Conservation (phyloP, 768 basidiomycete genomes). For the Dentipellis fragilis region DNA sequence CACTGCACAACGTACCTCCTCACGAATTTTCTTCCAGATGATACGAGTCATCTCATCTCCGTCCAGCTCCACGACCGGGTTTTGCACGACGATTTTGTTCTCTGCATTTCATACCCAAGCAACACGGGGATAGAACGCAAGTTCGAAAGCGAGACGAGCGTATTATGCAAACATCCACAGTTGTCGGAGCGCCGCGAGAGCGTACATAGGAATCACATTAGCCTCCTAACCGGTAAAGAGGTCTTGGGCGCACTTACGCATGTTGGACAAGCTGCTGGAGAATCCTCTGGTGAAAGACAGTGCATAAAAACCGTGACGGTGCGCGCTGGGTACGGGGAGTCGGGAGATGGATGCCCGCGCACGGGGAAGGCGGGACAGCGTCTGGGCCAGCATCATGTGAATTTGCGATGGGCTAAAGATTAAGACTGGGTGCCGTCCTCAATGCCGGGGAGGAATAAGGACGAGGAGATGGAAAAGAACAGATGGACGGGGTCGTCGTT, state of each 20-base stretch:
- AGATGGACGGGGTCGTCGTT: too few species aligned
- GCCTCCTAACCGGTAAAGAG: neutral
- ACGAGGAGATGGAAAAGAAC: too few species aligned
- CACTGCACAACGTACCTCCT: slow-evolving; percentile 54
- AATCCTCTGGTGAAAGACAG: slow-evolving; percentile 5
- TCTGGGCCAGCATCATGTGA: neutral
- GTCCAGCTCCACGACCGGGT: slow-evolving; percentile 91
- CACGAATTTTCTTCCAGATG: slow-evolving; percentile 96
- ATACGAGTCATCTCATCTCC: slow-evolving; percentile 99
- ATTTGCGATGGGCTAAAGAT: neutral
- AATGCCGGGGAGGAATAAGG: too few species aligned
- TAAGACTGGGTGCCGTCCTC: too few species aligned
- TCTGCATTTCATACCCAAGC: neutral
- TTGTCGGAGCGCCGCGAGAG: neutral
- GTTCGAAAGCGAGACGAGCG: neutral
- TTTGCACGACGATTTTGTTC: slow-evolving; percentile 67
- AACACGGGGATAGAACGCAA: neutral
- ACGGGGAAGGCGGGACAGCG: neutral
- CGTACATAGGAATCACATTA: neutral
- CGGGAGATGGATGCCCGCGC: neutral
- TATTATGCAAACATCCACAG: neutral
- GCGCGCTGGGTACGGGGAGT: neutral
- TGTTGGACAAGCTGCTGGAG: slow-evolving; percentile 5
- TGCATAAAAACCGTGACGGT: slow-evolving; percentile 1
- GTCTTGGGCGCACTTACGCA: slow-evolving; percentile 6